Base-by-base conservation (phyloP, 1,139 yeast species). In the Blastobotrys petasosporus region DNA sequence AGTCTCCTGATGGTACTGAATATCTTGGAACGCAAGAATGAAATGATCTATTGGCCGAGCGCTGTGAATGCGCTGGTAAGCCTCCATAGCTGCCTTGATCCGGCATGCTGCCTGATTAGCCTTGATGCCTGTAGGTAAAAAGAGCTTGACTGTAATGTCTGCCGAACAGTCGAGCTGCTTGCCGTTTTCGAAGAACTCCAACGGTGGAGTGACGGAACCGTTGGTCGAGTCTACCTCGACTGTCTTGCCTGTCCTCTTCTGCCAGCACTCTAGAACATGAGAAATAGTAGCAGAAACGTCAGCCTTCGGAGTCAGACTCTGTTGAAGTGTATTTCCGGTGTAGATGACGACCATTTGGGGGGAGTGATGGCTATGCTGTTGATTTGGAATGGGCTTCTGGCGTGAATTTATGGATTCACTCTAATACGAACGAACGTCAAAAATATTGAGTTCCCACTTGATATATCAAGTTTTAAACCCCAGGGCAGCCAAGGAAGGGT, bases 1-100 rank as follows among this genome's bases (percentile, higher is more conserved):
- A 15, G 51, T 52, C 12, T 56, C 59, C 16, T 54, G 53, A 32
- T 52, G 53, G 44, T 59, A 59, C 4, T 52, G 43, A 4, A 58
- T 45, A 3, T 61, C 63, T 25, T 60, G 60, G 16, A 61, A 44
- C 11, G 61, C 53, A 28, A 61, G 31, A 20, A 60, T 56, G 25
- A 61, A 47, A 5, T 52, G 45, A 15, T 53, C 51, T 42, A 60
- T 51, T 15, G 28, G 28, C 31, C 40, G 42, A 13, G 46, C 32
- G 6, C 37, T 34, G 23, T 30, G 30, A 4, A 41, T 13, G 11
- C 38, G 29, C 10, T 36, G 38, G 42, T 39, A 48, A 6, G 44
- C 40, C 20, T 39, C 42, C 37, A 56, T 33, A 8, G 58, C 57
- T 37, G 46, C 47, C 3, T 30, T 13, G 17, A 55, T 42, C 37